Evolutionary conservation across 768 basidiomycete species (phyloP).

Genomic region (Dentipellis fragilis): DNA sequence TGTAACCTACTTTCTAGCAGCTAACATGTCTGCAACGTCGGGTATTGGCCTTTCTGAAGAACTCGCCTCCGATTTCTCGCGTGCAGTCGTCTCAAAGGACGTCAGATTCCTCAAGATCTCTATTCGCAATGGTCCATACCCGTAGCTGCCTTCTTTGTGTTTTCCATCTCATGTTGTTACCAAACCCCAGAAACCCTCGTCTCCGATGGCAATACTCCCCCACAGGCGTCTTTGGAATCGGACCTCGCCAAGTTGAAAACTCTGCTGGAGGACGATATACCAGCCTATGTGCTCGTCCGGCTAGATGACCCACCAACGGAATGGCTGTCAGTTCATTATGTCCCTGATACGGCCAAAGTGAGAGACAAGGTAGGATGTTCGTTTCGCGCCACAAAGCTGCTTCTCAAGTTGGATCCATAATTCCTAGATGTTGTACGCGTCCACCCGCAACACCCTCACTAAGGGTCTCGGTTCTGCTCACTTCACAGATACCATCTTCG

Average conservation of each 20-base stretch:
- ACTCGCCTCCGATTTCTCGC: conserved; percentile 47
- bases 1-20: not conserved
- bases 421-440: conserved; percentile 79
- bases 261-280: conserved; percentile 46
- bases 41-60: conserved; percentile 58
- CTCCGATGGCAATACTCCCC: conserved; percentile 40
- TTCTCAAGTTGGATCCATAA: not conserved
- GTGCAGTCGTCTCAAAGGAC: conserved; percentile 37
- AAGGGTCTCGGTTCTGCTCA: conserved; percentile 65
- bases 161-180: conserved; percentile 18
- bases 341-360: conserved; percentile 73
- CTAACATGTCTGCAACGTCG: conserved; percentile 60
- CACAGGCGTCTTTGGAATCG: conserved; percentile 41
- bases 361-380: conserved; percentile 56
- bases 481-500: conserved; percentile 70
- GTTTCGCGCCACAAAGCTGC: not conserved
- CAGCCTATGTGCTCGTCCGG: conserved; percentile 70
- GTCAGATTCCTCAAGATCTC: conserved; percentile 70
- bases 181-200: conserved; percentile 53
- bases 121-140: conserved; percentile 59
- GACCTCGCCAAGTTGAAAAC: conserved; percentile 53
- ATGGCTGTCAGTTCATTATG: conserved; percentile 73
- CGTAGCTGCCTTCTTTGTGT: conserved; percentile 7
- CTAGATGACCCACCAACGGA: conserved; percentile 48
- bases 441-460: conserved; percentile 58